A percentile compares a stretch with the other conserved stretches of the same genome.
Conservation (phyloP, 768 basidiomycete species). For the Naematelia aurantialba region DNA sequence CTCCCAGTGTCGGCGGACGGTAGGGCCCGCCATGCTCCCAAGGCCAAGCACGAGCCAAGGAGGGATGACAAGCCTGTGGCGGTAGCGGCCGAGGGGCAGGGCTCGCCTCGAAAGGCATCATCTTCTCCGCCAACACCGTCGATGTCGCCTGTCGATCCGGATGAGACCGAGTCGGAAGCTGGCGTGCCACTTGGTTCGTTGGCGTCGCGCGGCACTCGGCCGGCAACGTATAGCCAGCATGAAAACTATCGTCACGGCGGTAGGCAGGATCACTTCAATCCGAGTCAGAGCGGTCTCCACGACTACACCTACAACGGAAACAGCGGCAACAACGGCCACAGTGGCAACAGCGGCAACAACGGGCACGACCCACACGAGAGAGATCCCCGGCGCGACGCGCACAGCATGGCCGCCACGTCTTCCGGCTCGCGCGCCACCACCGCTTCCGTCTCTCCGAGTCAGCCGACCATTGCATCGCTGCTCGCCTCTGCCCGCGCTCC, state of each 20-base stretch:
- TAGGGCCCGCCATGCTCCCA: no score
- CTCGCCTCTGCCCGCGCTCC: conserved; percentile 14
- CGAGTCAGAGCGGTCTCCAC: no score
- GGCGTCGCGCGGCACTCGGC: no score
- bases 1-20: conserved; percentile 6
- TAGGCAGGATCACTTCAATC: no score
- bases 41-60: background rate
- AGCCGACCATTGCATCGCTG: conserved; percentile 17
- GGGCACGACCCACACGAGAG: no score
- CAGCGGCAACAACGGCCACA: no score
- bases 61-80: background rate
- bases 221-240: no score
- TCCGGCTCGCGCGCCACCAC: background rate
- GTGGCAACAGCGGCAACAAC: no score
- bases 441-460: conserved; percentile 1
- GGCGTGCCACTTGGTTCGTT: no score
- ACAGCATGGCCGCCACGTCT: background rate
- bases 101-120: background rate
- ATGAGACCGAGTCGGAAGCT: conserved; percentile 35
- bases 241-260: no score
- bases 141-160: conserved; percentile 14
- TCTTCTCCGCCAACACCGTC: conserved; percentile 2
- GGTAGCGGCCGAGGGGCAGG: background rate
- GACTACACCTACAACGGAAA: no score
- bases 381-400: no score